These are phyloP conservation scores for Sclerotinia sclerotiorum DNA, from an alignment of 2,329 filamentous ascomycete genomes.

Conservation along the genomic window DNA sequence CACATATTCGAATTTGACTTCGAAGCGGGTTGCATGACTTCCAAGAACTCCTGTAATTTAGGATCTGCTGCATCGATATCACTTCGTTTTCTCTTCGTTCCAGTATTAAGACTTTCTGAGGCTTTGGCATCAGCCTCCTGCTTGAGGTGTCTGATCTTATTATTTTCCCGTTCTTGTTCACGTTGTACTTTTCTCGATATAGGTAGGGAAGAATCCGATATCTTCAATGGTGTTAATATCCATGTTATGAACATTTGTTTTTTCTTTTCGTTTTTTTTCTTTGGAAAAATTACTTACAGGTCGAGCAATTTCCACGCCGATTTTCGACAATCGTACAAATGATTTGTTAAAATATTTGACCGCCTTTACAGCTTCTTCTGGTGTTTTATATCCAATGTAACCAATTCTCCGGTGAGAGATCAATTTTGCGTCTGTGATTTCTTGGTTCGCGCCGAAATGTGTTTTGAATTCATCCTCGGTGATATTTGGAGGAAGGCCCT, in stretches of 20 bases:
- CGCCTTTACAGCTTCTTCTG: constrained; percentile 76
- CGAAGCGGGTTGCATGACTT: constrained; percentile 71
- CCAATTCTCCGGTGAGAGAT: constrained; percentile 88
- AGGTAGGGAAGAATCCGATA: constrained; percentile 42
- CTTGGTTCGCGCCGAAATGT: constrained; percentile 75
- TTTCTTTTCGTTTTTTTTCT: neutral
- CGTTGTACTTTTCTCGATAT: constrained; percentile 43
- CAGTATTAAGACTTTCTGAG: constrained; percentile 43
- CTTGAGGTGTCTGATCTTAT: constrained; percentile 30
- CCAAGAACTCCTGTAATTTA: constrained; percentile 82
- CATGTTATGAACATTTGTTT: neutral
- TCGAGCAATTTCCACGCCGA: constrained; percentile 82
- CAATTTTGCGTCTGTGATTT: constrained; percentile 89
- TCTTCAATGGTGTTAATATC: constrained; percentile 29
- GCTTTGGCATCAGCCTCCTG: constrained; percentile 31
- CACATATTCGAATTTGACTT: constrained; percentile 64
- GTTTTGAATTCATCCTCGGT: constrained; percentile 82
- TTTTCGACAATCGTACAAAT: constrained; percentile 94
- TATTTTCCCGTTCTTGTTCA: constrained; percentile 39
- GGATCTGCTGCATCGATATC: constrained; percentile 63
- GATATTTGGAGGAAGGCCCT: constrained; percentile 81
- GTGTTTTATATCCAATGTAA: constrained; percentile 88
- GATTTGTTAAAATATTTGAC: constrained; percentile 95
- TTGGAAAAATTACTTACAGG: constrained; percentile 56
- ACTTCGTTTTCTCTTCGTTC: constrained; percentile 65